Percentiles rank a stretch among this genome's conserved stretches.
These are phyloP conservation scores for Aspergillus versicolor DNA, from an alignment of 2,329 filamentous ascomycete genomes.

Conservation along the genomic window DNA sequence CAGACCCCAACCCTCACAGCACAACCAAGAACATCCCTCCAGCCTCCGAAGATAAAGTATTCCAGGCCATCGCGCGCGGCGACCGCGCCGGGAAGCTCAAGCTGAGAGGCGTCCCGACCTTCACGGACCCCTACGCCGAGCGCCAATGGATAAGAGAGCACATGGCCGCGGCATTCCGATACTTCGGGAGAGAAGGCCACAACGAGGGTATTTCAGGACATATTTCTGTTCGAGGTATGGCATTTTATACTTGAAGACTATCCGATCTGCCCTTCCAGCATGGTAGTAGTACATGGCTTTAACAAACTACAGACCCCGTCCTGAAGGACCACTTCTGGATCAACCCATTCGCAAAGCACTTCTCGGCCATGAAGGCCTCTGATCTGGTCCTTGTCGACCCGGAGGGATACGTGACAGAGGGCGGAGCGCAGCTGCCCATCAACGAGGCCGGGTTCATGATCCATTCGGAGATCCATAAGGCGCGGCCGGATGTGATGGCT, in stretches of 20 bases:
- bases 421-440: conserved; percentile 39
- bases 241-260: too few species aligned
- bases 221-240: conserved; percentile 40
- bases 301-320: conserved; percentile 29
- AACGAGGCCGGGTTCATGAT: conserved; percentile 58
- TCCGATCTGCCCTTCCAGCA: too few species aligned
- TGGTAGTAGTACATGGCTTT: not conserved
- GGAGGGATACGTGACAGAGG: conserved; percentile 42
- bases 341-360: conserved; percentile 42
- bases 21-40: conserved; percentile 17
- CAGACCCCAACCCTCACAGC: not conserved
- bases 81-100: conserved; percentile 37
- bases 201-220: conserved; percentile 44
- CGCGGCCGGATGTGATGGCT: conserved; percentile 58
- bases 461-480: conserved; percentile 59
- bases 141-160: conserved; percentile 55
- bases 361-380: conserved; percentile 42
- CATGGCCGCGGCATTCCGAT: conserved; percentile 43
- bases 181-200: conserved; percentile 42
- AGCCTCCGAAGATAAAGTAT: conserved; percentile 28
- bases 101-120: conserved; percentile 39
- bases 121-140: conserved; percentile 44
- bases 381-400: conserved; percentile 42
- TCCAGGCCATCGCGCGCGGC: conserved; percentile 38
- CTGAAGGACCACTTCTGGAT: conserved; percentile 43